Base-by-base conservation (phyloP, 495 filamentous ascomycete species). In the Hypoxylon intermedium region DNA sequence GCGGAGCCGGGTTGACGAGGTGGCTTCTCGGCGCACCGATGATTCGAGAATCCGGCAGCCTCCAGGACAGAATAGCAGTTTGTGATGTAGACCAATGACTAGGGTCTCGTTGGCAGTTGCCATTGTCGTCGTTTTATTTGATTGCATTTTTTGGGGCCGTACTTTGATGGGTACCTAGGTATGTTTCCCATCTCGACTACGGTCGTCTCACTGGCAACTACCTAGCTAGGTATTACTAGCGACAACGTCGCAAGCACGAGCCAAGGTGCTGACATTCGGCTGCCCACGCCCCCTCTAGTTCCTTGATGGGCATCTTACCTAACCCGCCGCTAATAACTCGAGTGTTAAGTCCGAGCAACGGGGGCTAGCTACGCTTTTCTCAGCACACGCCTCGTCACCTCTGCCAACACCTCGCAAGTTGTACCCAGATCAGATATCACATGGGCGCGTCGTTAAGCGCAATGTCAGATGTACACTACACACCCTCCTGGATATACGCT, bases 1-100 rank as follows among this genome's bases (percentile, higher is more conserved):
- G 30, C 89, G 85, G 72, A 87, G 89, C 45, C 85, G 87, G 60
- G 85, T 97, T 12, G 95, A 98, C 74, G 87, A 90, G 71, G 76
- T 87, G n/a, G 53, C 50, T 36, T 48, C 60, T 3, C 55, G 36
- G 34, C 40, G 31, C 6, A 28, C 45, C 12, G 61, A 54, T 18
- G 62, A 42, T 4, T 57, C 69, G n/a, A 67, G 40, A 11, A 67
- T 69, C 21, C 65, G 65, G 15, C 49, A 60, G 36, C 69, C 69
- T 3, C 69, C 69, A 7, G 69, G 63, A 11, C 65, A 63, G 16
- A 71, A 64, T 21, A 66, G 68, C 16, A 68, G 38, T 50, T 47
- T 71, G 44, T 71, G 51, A 52, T 23, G 44, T 34, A 42, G 16
- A 7, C 19, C 5, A 31, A 30, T 36, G 31, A 30, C 40, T 36